Evolutionary conservation across 2,329 filamentous ascomycete genomes (phyloP).

Genomic region (Colletotrichum lini): DNA sequence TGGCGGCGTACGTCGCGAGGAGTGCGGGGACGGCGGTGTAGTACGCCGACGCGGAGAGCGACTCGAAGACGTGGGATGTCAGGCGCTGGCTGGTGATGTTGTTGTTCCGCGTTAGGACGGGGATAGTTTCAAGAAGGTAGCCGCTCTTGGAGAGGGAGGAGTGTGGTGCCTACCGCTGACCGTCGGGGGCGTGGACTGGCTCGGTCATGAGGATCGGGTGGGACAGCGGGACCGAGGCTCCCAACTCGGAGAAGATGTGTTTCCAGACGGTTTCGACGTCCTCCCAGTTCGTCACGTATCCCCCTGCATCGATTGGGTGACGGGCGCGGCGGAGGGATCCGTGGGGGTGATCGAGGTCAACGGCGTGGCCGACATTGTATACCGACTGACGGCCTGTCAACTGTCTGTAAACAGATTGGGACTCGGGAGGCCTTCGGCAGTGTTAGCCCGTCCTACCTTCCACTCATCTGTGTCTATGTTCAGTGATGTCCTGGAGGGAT

Average conservation of each 20-base stretch:
- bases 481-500: slow-evolving; percentile 10
- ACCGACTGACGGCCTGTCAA: background rate
- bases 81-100: background rate
- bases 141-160: no score
- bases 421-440: no score
- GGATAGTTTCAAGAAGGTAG: background rate
- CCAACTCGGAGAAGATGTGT: slow-evolving; percentile 3
- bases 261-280: slow-evolving; percentile 10
- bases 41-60: slow-evolving; percentile 11
- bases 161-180: slow-evolving; percentile 19
- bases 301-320: slow-evolving; percentile 2
- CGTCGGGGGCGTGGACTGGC: background rate
- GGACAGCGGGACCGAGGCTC: background rate
- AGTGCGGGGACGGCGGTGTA: slow-evolving; percentile 7
- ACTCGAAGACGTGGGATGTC: slow-evolving; percentile 15
- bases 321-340: background rate
- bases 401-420: no score
- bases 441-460: background rate
- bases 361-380: slow-evolving; percentile 22
- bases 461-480: slow-evolving; percentile 1
- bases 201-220: slow-evolving; percentile 25
- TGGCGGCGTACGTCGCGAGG: slow-evolving; percentile 21
- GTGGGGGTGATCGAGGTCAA: background rate
- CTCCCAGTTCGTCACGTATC: background rate
- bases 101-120: background rate